Base-by-base conservation (phyloP, 495 filamentous ascomycete species). In the Podospora didyma region DNA sequence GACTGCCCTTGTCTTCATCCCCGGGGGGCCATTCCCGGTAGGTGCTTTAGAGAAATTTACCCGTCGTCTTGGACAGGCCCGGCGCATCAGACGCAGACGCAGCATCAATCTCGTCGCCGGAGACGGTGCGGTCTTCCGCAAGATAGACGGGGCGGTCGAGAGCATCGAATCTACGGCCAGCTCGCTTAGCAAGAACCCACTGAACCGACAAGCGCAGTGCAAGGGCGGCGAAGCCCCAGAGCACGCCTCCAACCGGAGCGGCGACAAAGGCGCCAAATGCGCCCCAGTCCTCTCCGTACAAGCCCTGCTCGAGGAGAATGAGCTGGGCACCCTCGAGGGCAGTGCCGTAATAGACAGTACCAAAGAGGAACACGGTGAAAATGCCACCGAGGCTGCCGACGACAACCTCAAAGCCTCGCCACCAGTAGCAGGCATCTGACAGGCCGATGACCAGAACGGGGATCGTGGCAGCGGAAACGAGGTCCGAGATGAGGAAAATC, bases 231-330 rank as follows among this genome's bases (percentile, higher is more conserved):
- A 82, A 77, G 16, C 80, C 85, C 82, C 85, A 91, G 34, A 91
- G 70, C 11, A 91, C 52, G 7, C 86, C 86, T 7, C 88, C 88
- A 16, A 89, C 60, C 1, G 88, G 88, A 5, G 86, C 86, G n/a
- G 84, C 87, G 11, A 89, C 77, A 52, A 90, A 91, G n/a, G 87
- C 86, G 49, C 88, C 88, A 63, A 91, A 91, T 7, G 78, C 85
- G 57, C 82, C 84, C 88, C 88, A 91, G 62, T 89, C 88, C 41
- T 81, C 75, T 0, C 74, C 81, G 66, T 88, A 91, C 14, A 91
- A 72, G 1, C 88, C 87, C 51, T 82, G 70, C 59, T 88, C 74
- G n/a, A 91, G 69, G 19, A 91, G 71, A 54, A 91, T 76, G 20
- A 91, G 77, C 57, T 86, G 76, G 11, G 77, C 86, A 7, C 84